phyloP scores from a whole-genome alignment of 352 stramenopile genomes.

The Hyphochytrium catenoides region DNA sequence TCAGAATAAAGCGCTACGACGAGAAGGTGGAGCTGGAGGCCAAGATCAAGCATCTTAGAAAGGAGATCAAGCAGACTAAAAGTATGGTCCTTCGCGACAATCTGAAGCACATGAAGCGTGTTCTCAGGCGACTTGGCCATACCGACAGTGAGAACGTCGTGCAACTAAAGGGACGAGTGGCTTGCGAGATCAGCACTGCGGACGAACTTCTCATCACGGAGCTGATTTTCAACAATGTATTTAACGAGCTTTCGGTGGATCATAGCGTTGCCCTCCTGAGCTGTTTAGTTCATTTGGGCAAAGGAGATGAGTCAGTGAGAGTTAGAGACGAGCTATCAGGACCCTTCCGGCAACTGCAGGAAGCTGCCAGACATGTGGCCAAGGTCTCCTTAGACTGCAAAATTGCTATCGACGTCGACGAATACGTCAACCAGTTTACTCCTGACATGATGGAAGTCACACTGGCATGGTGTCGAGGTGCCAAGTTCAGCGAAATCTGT shows the following conservation, averaged over 20 bases:
- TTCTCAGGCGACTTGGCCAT: conserved; percentile 87
- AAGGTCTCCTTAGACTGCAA: conserved; percentile 73
- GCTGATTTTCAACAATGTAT: conserved; percentile 92
- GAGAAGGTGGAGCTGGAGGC: conserved; percentile 72
- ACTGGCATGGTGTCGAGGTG: conserved; percentile 88
- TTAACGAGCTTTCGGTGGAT: conserved; percentile 93
- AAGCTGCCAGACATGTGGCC: conserved; percentile 71
- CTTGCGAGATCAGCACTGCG: conserved; percentile 94
- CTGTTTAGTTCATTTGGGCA: conserved; percentile 89
- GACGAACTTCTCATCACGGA: conserved; percentile 96
- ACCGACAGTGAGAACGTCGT: conserved; percentile 87
- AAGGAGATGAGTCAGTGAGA: conserved; percentile 68
- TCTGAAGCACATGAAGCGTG: conserved; percentile 80
- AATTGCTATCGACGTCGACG: conserved; percentile 84
- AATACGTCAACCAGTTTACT: conserved; percentile 93
- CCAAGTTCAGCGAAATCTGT: conserved; percentile 96
- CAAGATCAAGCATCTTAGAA: conserved; percentile 69
- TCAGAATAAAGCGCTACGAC: conserved; percentile 62
- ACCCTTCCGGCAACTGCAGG: conserved; percentile 78
- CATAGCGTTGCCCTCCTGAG: conserved; percentile 85
- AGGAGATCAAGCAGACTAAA: conserved; percentile 81
- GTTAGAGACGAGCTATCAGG: conserved; percentile 53
- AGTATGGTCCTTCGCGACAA: conserved; percentile 86
- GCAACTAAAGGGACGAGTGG: conserved; percentile 93
- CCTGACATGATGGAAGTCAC: conserved; percentile 92